Conservation (phyloP, 1,284 basidiomycete genomes). For the Ceratobasidium sp. region DNA sequence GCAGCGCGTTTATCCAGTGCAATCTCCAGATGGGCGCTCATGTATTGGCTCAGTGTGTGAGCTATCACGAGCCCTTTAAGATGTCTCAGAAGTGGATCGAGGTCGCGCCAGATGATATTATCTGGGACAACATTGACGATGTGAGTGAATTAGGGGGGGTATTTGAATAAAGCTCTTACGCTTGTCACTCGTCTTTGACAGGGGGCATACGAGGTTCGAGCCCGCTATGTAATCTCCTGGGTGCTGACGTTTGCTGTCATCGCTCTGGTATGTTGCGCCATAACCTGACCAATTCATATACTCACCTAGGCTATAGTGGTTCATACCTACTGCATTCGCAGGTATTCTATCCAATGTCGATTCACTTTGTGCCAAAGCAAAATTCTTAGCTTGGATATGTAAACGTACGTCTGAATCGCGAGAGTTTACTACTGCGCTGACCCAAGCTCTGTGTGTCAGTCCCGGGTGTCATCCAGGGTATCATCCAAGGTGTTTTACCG, state of each 20-base stretch:
- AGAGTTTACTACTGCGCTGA: background rate
- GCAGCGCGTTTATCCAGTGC: slow-evolving; percentile 93
- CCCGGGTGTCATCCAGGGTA: slow-evolving; percentile 72
- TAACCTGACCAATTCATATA: slow-evolving; percentile 79
- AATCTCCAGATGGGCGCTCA: slow-evolving; percentile 95
- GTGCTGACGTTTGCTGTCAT: slow-evolving; percentile 65
- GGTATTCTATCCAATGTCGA: slow-evolving; percentile 88
- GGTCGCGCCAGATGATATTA: slow-evolving; percentile 86
- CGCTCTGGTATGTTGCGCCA: slow-evolving; percentile 66
- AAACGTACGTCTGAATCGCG: slow-evolving; percentile 56
- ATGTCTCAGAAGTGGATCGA: slow-evolving; percentile 79
- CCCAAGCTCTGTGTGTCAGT: slow-evolving; percentile 7
- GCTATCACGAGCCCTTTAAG: slow-evolving; percentile 83
- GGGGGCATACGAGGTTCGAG: slow-evolving; percentile 61
- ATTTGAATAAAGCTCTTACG: background rate
- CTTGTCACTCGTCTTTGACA: background rate
- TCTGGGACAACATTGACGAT: slow-evolving; percentile 84
- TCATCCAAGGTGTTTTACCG: slow-evolving; percentile 92
- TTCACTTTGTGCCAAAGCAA: slow-evolving; percentile 72
- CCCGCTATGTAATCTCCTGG: slow-evolving; percentile 63
- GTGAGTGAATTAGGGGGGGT: slow-evolving; percentile 57
- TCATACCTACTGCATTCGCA: slow-evolving; percentile 80
- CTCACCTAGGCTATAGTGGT: slow-evolving; percentile 55
- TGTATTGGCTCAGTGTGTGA: slow-evolving; percentile 78
- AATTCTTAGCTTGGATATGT: slow-evolving; percentile 90